These are phyloP conservation scores for Aspergillus awamori DNA, from an alignment of 2,329 filamentous ascomycete genomes.

Conservation along the genomic window DNA sequence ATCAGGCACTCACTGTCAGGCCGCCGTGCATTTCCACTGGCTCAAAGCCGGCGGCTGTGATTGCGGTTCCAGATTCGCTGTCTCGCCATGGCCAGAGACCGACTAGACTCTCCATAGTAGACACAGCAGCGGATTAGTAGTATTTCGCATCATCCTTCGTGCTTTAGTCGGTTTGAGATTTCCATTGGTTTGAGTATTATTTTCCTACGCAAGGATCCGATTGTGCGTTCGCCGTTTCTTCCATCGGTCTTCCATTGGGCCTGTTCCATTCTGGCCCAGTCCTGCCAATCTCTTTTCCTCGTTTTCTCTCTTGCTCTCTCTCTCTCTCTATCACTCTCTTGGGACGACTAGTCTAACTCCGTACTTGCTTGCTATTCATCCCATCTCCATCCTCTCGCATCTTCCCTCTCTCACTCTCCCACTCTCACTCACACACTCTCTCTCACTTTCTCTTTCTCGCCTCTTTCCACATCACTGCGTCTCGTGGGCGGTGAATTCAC, in stretches of 20 bases:
- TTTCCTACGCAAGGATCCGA: slow-evolving; percentile 1
- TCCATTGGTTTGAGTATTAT: background rate
- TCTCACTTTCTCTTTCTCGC: background rate
- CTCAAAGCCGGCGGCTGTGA: slow-evolving; percentile 7
- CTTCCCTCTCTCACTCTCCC: background rate
- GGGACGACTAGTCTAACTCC: too few species aligned
- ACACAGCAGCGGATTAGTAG: background rate
- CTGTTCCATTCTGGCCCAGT: slow-evolving; percentile 1
- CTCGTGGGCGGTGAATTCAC: slow-evolving; percentile 7
- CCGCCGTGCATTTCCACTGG: slow-evolving; percentile 27
- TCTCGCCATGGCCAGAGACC: background rate
- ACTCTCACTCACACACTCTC: background rate
- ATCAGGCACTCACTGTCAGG: slow-evolving; percentile 33
- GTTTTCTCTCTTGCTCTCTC: background rate
- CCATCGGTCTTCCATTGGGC: slow-evolving; percentile 8
- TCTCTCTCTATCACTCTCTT: background rate
- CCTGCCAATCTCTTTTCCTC: slow-evolving; percentile 1
- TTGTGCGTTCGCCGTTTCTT: slow-evolving; percentile 5
- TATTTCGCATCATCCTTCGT: background rate
- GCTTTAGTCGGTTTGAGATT: background rate
- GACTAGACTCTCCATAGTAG: too few species aligned
- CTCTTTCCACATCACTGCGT: background rate
- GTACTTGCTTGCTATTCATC: too few species aligned
- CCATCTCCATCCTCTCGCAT: too few species aligned
- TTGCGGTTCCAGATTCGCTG: slow-evolving; percentile 3